A percentile compares a stretch with the other conserved stretches of the same genome.
Evolutionary conservation across 352 stramenopile genomes (phyloP).

Genomic region (Phytophthora pisi): DNA sequence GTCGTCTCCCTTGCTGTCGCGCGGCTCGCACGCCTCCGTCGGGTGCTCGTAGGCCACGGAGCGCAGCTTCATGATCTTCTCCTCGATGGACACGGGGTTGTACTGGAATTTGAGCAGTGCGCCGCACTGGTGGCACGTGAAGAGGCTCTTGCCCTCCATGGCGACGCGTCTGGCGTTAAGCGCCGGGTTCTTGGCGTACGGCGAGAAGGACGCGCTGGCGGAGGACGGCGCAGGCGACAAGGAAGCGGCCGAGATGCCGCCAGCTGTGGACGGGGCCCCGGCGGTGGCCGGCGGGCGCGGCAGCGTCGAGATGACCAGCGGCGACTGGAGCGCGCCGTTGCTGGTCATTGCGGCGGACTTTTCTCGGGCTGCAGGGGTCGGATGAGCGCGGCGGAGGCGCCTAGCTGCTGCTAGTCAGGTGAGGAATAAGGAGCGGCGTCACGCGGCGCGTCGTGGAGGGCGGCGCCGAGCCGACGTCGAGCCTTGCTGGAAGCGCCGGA

Average conservation of each 20-base stretch:
- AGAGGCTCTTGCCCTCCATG: slow-evolving; percentile 80
- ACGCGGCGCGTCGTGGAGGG: background rate
- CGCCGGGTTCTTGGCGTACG: slow-evolving; percentile 29
- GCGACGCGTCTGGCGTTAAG: slow-evolving; percentile 37
- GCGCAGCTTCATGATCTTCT: slow-evolving; percentile 63
- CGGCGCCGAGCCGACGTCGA: slow-evolving; percentile 1
- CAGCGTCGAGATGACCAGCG: slow-evolving; percentile 33
- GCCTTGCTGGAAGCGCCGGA: slow-evolving; percentile 6
- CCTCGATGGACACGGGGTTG: slow-evolving; percentile 66
- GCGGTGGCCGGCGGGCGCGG: slow-evolving; percentile 31
- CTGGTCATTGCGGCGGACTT: slow-evolving; percentile 28
- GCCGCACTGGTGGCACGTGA: slow-evolving; percentile 76
- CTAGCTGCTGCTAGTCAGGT: slow-evolving; percentile 3
- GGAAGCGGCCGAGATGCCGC: background rate
- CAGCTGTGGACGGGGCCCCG: background rate
- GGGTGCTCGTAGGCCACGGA: slow-evolving; percentile 47
- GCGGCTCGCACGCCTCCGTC: slow-evolving; percentile 23
- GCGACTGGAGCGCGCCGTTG: slow-evolving; percentile 31
- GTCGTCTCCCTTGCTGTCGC: slow-evolving; percentile 27
- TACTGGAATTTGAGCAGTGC: slow-evolving; percentile 75
- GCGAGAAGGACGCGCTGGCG: slow-evolving; percentile 31
- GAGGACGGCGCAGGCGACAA: slow-evolving; percentile 30
- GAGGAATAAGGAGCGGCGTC: background rate
- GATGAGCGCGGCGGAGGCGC: background rate
- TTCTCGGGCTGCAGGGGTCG: slow-evolving; percentile 13